Evolutionary conservation across 2,329 filamentous ascomycete genomes (phyloP).

Genomic region (Pseudogymnoascus sp.): DNA sequence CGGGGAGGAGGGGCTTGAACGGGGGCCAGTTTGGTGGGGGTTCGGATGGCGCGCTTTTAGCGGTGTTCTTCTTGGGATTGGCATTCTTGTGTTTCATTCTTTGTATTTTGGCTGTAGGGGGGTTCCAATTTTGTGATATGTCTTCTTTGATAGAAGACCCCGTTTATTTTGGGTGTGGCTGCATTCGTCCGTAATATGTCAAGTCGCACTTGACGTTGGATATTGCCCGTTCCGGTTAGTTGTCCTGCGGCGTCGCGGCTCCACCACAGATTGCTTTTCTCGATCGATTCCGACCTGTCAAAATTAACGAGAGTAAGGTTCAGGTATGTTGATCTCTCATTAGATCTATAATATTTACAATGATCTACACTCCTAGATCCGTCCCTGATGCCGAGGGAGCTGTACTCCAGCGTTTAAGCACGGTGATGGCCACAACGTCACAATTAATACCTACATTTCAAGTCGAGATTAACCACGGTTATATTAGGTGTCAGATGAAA

Average conservation of each 20-base stretch:
- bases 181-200: not conserved
- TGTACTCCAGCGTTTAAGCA: not conserved
- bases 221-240: not conserved
- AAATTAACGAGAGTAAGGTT: not conserved
- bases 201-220: constrained; percentile 1
- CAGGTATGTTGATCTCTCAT: not conserved
- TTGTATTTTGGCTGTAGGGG: not conserved
- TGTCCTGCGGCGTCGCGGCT: not conserved
- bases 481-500: not conserved
- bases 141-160: not conserved
- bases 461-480: not conserved
- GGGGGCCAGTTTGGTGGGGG: constrained; percentile 51
- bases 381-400: not conserved
- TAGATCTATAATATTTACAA: not conserved
- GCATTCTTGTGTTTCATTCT: not conserved
- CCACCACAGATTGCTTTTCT: not conserved
- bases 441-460: not conserved
- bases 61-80: constrained; percentile 10
- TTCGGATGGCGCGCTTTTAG: not conserved
- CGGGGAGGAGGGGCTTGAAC: constrained; percentile 48
- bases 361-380: not conserved
- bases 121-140: not conserved
- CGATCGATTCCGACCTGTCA: not conserved
- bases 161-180: constrained; percentile 1
- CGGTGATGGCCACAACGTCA: not conserved